phyloP scores from a whole-genome alignment of 1,139 yeast genomes.

The Debaryomyces fabryi region DNA sequence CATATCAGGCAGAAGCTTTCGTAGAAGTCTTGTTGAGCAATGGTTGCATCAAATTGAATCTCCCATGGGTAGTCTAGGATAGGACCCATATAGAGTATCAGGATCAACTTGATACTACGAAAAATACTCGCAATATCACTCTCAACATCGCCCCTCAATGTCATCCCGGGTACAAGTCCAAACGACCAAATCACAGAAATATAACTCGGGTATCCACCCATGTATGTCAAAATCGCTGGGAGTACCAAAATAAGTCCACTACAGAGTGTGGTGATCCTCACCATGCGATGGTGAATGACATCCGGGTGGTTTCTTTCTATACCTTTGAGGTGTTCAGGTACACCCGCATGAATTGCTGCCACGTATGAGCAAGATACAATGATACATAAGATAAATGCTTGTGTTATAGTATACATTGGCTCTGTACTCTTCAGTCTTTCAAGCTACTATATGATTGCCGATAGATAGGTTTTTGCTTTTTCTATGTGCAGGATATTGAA shows the following conservation, averaged over 20 bases:
- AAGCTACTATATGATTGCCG: neutral
- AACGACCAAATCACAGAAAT: conserved; percentile 17
- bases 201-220: conserved; percentile 9
- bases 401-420: conserved; percentile 1
- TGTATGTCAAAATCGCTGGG: conserved; percentile 23
- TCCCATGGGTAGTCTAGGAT: conserved; percentile 40
- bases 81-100: conserved; percentile 61
- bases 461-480: neutral
- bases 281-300: conserved; percentile 40
- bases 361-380: conserved; percentile 47
- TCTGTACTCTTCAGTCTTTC: neutral
- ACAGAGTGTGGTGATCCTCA: conserved; percentile 39
- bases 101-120: conserved; percentile 33
- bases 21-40: conserved; percentile 18
- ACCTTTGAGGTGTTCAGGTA: conserved; percentile 26
- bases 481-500: neutral
- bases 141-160: conserved; percentile 19
- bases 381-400: conserved; percentile 10
- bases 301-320: conserved; percentile 49
- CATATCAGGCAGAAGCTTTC: conserved; percentile 37
- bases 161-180: conserved; percentile 35
- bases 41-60: conserved; percentile 14
- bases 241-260: conserved; percentile 29
- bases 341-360: conserved; percentile 32
- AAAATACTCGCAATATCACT: conserved; percentile 29